Percentiles rank a stretch among this genome's conserved stretches.
phyloP scores from a whole-genome alignment of 495 filamentous ascomycete genomes.

The Hyaloscypha bicolor region DNA sequence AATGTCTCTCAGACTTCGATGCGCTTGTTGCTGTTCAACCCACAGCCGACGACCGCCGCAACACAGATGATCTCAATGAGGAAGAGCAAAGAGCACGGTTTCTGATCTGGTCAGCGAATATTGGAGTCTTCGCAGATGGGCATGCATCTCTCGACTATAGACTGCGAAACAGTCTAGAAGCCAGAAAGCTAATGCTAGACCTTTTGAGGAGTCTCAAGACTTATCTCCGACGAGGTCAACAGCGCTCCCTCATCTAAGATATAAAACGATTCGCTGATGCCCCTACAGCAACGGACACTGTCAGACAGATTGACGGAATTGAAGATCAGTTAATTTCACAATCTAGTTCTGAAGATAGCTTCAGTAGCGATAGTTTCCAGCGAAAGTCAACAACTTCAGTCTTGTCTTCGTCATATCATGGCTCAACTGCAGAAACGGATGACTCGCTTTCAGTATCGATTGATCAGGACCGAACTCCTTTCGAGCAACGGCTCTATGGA shows the following conservation, averaged over 20 bases:
- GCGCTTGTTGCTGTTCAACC: constrained; percentile 3
- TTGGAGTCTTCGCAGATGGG: constrained; percentile 26
- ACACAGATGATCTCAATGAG: constrained; percentile 17
- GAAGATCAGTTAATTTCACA: too few relatives aligned
- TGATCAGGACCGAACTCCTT: constrained; percentile 15
- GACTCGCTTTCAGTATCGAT: constrained; percentile 6
- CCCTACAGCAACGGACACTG: too few relatives aligned
- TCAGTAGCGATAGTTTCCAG: background rate
- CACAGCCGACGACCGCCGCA: constrained; percentile 2
- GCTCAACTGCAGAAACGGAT: constrained; percentile 14
- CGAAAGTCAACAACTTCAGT: constrained; percentile 3
- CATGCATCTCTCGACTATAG: constrained; percentile 33
- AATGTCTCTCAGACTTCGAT: constrained; percentile 15
- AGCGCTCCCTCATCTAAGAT: background rate
- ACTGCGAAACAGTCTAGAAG: constrained; percentile 19
- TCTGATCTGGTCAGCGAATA: constrained; percentile 28
- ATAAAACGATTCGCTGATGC: background rate
- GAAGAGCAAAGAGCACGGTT: constrained; percentile 30
- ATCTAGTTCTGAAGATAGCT: too few relatives aligned
- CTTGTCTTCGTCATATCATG: constrained; percentile 13
- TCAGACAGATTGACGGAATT: too few relatives aligned
- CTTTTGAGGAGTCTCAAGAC: constrained; percentile 17
- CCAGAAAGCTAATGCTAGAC: constrained; percentile 19
- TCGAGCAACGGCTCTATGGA: constrained; percentile 17
- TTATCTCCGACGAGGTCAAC: background rate